Base-by-base conservation (phyloP, 2,329 filamentous ascomycete genomes). In the Aureobasidium lini region DNA sequence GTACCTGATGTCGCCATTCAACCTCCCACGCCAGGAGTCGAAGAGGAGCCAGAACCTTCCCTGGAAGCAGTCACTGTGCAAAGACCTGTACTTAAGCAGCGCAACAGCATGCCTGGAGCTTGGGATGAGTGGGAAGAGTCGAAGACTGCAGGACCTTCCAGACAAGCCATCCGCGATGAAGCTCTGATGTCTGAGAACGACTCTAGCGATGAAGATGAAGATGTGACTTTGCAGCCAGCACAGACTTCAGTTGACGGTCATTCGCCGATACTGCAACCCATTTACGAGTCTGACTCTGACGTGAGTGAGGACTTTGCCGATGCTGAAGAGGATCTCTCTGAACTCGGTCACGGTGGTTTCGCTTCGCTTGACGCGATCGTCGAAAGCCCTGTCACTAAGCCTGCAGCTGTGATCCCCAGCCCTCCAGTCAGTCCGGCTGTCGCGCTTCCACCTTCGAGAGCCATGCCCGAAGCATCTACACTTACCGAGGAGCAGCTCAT, bases 311-410 rank as follows among this genome's bases (percentile, higher is more conserved):
- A 89, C 28, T 92, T 89, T 68, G 90, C 86, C 64, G 89, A 92
- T 71, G 88, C 88, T 1, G 86, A 86, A 57, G 89, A 92, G 71
- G 86, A 90, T 62, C 75, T 87, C 0, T 83, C 82, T 0, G 85
- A 89, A 13, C 67, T 79, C 4, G 85, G 87, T 40, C 81, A 80
- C 2, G 81, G 82, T 48, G 88, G 86, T 0, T 92, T 90, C 66
- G 78, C 84, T 67, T 91, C 87, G 4, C 77, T 92, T 7, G 81
- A 91, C 70, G 88, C 88, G 10, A 82, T 91, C 8, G 79, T 90
- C 1, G 81, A 85, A 18, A 84, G 79, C 48, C 84, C 87, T 3
- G 66, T 77, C 1, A 63, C 68, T 6, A 57, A 61, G 16, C 46
- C 65, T 9, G 48, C 63, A 16, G 37, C 49, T 31, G 36, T 39